Evolutionary conservation across 1,284 basidiomycete species (phyloP).

Genomic region (Pseudozyma tsukubaensis): DNA sequence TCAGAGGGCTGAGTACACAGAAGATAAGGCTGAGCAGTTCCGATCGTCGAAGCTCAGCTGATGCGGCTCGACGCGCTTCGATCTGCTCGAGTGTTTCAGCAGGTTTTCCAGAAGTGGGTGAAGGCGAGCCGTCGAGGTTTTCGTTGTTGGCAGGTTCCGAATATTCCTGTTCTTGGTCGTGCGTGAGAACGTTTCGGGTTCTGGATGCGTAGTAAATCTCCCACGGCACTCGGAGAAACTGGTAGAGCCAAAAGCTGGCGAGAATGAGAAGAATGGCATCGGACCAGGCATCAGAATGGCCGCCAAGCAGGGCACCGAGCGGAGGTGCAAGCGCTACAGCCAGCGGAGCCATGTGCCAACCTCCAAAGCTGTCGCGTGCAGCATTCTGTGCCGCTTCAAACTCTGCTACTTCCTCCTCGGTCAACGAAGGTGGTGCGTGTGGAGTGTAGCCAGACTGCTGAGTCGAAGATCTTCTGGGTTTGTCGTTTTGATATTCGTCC

Average conservation of each 20-base stretch:
- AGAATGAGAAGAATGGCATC: slow-evolving; percentile 69
- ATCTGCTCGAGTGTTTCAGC: slow-evolving; percentile 15
- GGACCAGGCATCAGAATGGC: slow-evolving; percentile 69
- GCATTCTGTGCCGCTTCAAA: slow-evolving; percentile 77
- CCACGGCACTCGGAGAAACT: slow-evolving; percentile 57
- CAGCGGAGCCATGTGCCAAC: slow-evolving; percentile 62
- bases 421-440: slow-evolving; percentile 30
- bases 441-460: slow-evolving; percentile 17
- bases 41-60: slow-evolving; percentile 62
- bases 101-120: slow-evolving; percentile 3
- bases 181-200: slow-evolving; percentile 58
- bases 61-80: slow-evolving; percentile 47
- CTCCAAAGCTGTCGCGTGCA: slow-evolving; percentile 43
- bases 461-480: background rate
- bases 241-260: slow-evolving; percentile 68
- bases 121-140: background rate
- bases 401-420: slow-evolving; percentile 69
- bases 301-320: slow-evolving; percentile 57
- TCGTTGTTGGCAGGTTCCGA: slow-evolving; percentile 9
- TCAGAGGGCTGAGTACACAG: slow-evolving; percentile 63
- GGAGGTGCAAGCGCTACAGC: slow-evolving; percentile 59
- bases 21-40: slow-evolving; percentile 65
- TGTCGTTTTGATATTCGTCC: slow-evolving; percentile 6
- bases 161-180: slow-evolving; percentile 39
- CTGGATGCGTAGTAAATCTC: slow-evolving; percentile 47